Percentiles rank a stretch among this genome's conserved stretches.
Evolutionary conservation across 2,329 filamentous ascomycete species (phyloP).

Genomic region (Curvularia sp.): DNA sequence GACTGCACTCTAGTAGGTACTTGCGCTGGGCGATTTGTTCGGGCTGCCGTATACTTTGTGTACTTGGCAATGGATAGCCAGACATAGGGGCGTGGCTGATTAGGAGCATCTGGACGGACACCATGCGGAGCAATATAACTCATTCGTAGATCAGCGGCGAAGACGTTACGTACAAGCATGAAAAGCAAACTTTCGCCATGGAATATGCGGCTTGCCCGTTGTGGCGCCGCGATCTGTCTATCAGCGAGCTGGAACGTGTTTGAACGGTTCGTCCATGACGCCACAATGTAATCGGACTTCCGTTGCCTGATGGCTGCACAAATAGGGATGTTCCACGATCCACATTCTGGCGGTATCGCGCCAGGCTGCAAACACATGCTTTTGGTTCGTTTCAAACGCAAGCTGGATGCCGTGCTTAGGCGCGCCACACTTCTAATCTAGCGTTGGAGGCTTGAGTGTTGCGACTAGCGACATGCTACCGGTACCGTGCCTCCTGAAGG

Average conservation of each 20-base stretch:
- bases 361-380: neutral
- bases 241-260: neutral
- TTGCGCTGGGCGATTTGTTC: neutral
- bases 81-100: neutral
- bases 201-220: too few relatives aligned
- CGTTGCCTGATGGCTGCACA: neutral
- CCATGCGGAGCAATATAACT: neutral
- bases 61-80: neutral
- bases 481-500: neutral
- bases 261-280: neutral
- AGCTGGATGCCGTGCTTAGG: neutral
- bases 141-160: neutral
- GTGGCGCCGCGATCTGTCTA: neutral
- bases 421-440: neutral
- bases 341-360: neutral
- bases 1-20: neutral
- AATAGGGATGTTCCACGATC: neutral
- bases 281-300: neutral
- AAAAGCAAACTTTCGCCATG: neutral
- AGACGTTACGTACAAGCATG: neutral
- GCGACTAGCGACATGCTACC: neutral
- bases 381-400: conserved; percentile 2
- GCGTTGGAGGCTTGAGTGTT: neutral
- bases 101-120: too few relatives aligned
- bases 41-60: neutral